phyloP scores from a whole-genome alignment of 192 early-diverging fungal species.

The Coemansia sp. region DNA sequence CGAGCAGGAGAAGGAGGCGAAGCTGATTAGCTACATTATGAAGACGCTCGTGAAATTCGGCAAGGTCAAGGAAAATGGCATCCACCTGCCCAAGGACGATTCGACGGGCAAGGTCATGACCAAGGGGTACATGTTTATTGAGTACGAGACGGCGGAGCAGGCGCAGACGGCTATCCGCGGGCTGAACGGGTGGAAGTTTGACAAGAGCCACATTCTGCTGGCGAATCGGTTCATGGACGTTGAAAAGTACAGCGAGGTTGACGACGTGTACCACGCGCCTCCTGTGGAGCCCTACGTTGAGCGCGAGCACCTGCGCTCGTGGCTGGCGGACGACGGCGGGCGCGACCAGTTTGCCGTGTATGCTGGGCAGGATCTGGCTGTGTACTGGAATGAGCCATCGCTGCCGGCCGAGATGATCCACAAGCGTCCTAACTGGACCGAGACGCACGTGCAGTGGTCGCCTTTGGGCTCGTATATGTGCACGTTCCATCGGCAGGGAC shows the following conservation, averaged over 20 bases:
- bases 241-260: conserved; percentile 71
- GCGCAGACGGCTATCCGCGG: conserved; percentile 75
- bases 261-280: conserved; percentile 77
- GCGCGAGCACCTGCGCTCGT: conserved; percentile 82
- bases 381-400: conserved; percentile 89
- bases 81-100: conserved; percentile 84
- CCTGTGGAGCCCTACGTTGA: conserved; percentile 55
- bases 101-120: conserved; percentile 64
- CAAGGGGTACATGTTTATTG: conserved; percentile 94
- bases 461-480: conserved; percentile 90
- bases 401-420: conserved; percentile 71
- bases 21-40: conserved; percentile 64
- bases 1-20: conserved; percentile 81
- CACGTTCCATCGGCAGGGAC: conserved; percentile 91
- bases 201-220: conserved; percentile 74
- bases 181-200: conserved; percentile 75
- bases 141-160: conserved; percentile 84
- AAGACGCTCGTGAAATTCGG: conserved; percentile 68
- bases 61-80: conserved; percentile 75
- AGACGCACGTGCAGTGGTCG: conserved; percentile 92
- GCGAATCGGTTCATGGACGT: conserved; percentile 93
- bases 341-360: conserved; percentile 93
- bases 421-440: conserved; percentile 81
- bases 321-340: conserved; percentile 79
- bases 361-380: conserved; percentile 76